Percentiles rank a stretch among this genome's conserved stretches.
These are phyloP conservation scores for Pyrenochaeta sp. DNA, from an alignment of 2,329 filamentous ascomycete genomes.

Conservation along the genomic window DNA sequence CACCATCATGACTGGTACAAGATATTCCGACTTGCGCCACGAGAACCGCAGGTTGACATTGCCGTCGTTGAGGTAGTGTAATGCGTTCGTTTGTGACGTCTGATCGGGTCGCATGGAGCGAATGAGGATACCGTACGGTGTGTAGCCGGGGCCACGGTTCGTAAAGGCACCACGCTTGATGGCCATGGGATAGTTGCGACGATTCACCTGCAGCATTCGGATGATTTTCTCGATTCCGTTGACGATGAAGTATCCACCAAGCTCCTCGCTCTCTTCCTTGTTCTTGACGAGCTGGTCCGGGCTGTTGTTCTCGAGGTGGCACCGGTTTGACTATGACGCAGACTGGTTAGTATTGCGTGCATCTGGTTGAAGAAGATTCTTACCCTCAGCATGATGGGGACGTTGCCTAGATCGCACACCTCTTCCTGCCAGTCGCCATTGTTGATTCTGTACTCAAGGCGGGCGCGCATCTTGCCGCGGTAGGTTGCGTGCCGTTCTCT, in stretches of 20 bases:
- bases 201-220: constrained; percentile 86
- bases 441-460: constrained; percentile 86
- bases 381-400: constrained; percentile 94
- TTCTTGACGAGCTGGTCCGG: constrained; percentile 81
- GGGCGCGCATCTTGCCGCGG: constrained; percentile 81
- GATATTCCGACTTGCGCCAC: constrained; percentile 95
- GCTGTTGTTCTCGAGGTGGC: constrained; percentile 85
- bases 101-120: constrained; percentile 95
- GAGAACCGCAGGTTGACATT: constrained; percentile 98
- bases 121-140: constrained; percentile 87
- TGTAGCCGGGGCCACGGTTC: constrained; percentile 86
- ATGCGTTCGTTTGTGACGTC: constrained; percentile 94
- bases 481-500: constrained; percentile 93
- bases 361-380: too few relatives aligned
- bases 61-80: constrained; percentile 94
- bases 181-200: constrained; percentile 93
- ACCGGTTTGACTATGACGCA: constrained; percentile 75
- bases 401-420: constrained; percentile 82
- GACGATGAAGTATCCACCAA: constrained; percentile 83
- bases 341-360: constrained; percentile 37
- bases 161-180: constrained; percentile 90
- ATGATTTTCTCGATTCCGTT: constrained; percentile 98
- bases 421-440: constrained; percentile 84
- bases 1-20: constrained; percentile 97
- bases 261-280: constrained; percentile 95